Conservation (phyloP, 345 rosid species). For the Aurinia saxatilis region DNA sequence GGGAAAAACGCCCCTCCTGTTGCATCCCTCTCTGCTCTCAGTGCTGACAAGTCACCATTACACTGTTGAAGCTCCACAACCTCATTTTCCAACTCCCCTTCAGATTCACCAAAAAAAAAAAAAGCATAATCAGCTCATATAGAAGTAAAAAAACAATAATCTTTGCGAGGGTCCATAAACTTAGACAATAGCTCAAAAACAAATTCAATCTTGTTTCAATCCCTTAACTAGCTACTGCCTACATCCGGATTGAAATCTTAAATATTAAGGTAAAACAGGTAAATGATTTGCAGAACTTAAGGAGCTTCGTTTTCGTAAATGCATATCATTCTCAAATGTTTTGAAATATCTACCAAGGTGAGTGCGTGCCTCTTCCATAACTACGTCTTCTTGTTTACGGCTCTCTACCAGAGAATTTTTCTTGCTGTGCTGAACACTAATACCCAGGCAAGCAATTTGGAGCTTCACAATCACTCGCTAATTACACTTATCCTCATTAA, state of each 20-base stretch:
- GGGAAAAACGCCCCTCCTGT: constrained; percentile 71
- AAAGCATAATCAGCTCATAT: constrained; percentile 9
- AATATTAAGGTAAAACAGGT: not conserved
- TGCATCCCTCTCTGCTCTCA: constrained; percentile 82
- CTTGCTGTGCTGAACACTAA: not conserved
- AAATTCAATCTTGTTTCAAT: not conserved
- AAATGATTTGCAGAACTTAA: not conserved
- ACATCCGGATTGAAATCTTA: not conserved
- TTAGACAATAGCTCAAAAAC: not conserved
- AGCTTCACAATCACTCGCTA: constrained; percentile 1
- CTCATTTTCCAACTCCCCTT: constrained; percentile 72
- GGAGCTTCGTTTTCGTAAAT: not conserved
- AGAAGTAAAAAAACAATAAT: not conserved
- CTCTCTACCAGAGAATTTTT: not conserved
- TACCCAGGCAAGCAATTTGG: not conserved
- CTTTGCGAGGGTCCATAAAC: not conserved
- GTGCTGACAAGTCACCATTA: constrained; percentile 55
- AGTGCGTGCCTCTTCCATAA: not conserved
- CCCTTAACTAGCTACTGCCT: not conserved
- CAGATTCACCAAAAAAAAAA: constrained; percentile 23
- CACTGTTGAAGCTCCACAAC: constrained; percentile 58
- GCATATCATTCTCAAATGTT: constrained; percentile 1
- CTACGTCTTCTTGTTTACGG: not conserved
- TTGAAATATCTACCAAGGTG: not conserved
- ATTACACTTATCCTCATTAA: not conserved